Percentiles rank a stretch among this genome's conserved stretches.
Conservation (phyloP, 192 early-diverging fungal species). For the Coemansia sp. region DNA sequence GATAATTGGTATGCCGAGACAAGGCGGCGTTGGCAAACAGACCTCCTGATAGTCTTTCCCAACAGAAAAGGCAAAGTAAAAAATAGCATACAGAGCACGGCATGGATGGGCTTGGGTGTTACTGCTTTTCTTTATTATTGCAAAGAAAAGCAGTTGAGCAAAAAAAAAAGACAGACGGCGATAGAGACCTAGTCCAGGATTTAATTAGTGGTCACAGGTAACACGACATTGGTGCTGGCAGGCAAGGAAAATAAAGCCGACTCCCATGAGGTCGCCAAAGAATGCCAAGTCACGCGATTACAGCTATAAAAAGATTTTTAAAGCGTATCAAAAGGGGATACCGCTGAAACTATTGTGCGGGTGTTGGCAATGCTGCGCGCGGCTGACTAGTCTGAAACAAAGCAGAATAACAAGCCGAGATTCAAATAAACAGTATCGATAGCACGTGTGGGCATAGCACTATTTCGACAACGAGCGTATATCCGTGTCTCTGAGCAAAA, state of each 20-base stretch:
- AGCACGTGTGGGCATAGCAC: background rate
- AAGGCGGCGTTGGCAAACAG: background rate
- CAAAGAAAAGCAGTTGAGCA: background rate
- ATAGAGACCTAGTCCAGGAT: background rate
- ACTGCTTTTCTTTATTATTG: background rate
- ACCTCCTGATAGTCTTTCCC: background rate
- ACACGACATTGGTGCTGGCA: background rate
- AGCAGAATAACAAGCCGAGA: background rate
- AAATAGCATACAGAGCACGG: background rate
- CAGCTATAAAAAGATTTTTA: background rate
- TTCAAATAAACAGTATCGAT: background rate
- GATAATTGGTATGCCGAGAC: background rate
- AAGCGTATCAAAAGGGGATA: background rate
- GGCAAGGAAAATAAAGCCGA: background rate
- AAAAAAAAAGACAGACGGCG: background rate
- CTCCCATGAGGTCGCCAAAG: constrained; percentile 5
- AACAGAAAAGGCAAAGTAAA: background rate
- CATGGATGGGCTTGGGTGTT: background rate
- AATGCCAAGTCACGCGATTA: constrained; percentile 4
- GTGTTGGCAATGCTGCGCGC: background rate
- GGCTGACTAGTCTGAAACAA: background rate
- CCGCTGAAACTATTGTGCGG: background rate
- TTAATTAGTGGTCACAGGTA: constrained; percentile 8
- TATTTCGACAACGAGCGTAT: background rate
- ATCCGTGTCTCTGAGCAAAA: too few species aligned